Percentiles rank a stretch among this genome's conserved stretches.
These are phyloP conservation scores for Cairneyella variabilis DNA, from an alignment of 495 filamentous ascomycete species.

Conservation along the genomic window DNA sequence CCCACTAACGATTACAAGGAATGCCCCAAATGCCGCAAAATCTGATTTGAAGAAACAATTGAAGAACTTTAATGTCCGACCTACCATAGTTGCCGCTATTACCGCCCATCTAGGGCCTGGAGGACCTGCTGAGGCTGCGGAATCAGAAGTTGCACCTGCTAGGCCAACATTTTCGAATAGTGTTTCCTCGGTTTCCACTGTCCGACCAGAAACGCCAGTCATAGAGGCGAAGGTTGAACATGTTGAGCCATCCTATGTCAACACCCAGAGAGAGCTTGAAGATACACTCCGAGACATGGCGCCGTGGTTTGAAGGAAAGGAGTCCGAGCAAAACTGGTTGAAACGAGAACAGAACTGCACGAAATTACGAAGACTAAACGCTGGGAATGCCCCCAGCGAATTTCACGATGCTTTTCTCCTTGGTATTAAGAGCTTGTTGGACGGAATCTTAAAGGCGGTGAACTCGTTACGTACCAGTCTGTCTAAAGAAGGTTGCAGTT, in stretches of 20 bases:
- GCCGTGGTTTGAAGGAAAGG: constrained; percentile 78
- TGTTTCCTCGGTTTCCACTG: constrained; percentile 42
- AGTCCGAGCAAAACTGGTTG: constrained; percentile 88
- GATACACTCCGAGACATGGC: constrained; percentile 79
- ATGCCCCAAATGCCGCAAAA: constrained; percentile 78
- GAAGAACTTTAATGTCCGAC: constrained; percentile 71
- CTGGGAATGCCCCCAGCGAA: constrained; percentile 79
- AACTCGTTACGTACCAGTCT: constrained; percentile 86
- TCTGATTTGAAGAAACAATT: constrained; percentile 82
- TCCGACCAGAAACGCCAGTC: constrained; percentile 47
- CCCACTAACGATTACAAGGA: constrained; percentile 38
- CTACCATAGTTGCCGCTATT: constrained; percentile 77
- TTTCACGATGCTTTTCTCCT: constrained; percentile 65
- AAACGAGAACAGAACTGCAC: constrained; percentile 73
- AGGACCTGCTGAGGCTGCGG: constrained; percentile 39
- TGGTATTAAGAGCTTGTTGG: constrained; percentile 68
- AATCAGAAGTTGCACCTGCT: constrained; percentile 30
- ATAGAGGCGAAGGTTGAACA: constrained; percentile 57
- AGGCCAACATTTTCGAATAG: constrained; percentile 43
- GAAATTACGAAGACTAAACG: constrained; percentile 71
- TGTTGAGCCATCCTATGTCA: constrained; percentile 76
- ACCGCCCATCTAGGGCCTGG: constrained; percentile 64
- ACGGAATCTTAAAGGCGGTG: constrained; percentile 85
- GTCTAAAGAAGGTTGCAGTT: constrained; percentile 75
- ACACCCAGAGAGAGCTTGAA: constrained; percentile 77